Base-by-base conservation (phyloP, 73 alveolate species). In the Diophrys appendiculata region DNA sequence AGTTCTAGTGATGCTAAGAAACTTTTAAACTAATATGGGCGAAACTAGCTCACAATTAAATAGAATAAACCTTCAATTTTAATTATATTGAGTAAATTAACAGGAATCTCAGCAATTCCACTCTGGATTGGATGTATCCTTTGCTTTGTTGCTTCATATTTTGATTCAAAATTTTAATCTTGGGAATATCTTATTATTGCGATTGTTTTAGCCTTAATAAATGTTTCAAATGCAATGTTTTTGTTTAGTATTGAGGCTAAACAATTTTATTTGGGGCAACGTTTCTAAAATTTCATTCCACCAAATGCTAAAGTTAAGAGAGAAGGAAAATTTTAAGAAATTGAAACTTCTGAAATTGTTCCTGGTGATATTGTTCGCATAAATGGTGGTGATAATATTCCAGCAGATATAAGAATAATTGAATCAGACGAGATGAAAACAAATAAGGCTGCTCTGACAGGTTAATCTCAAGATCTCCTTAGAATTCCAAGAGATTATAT, bases 311-410 rank as follows among this genome's bases (percentile, higher is more conserved):
- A 82, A 0, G 98, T 94, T 14, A 88, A 89, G 52, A 90, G 99
- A 89, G 96, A 89, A 60, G 98, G 99, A 5, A 89, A 56, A 54
- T 82, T 81, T 60, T 67, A 73, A 72, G 85, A 83, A 71, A 88
- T 93, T 2, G 91, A 93, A 25, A 98, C 99, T 0, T 77, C 86
- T 52, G 92, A 92, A 54, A 78, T 96, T 0, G 99, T 97, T 64
- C 96, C 96, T 32, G 99, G 99, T 13, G 99, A 97, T 89, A 86
- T 97, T 24, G 98, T 96, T 0, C 84, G 74, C 34, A 87, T 96
- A n/a, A 94, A 96, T 85, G 89, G 93, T 43, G 99, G 99, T 29
- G 99, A 97, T 74, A 95, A 91, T 77, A 95, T 97, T 13, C 99
- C 99, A 0, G 99, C 99, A 0, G 99, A 97, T 82, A 86, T 96